Evolutionary conservation across 2,329 filamentous ascomycete species (phyloP).

Genomic region (Epichloe coenophiala): DNA sequence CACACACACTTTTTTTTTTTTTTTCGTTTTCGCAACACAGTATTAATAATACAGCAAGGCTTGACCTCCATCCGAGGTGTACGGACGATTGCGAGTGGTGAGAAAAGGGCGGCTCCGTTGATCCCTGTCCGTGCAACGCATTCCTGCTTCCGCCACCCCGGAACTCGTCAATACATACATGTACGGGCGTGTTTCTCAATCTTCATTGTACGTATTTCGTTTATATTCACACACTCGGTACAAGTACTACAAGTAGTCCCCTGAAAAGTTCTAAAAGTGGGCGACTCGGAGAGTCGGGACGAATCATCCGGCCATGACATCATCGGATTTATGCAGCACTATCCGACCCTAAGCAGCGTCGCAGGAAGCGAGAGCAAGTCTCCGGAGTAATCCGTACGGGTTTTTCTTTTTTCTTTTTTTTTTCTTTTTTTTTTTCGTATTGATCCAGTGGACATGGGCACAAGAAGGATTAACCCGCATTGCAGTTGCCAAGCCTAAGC

Average conservation of each 20-base stretch:
- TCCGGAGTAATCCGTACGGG: background rate
- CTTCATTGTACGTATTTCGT: too few species aligned
- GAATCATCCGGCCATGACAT: too few species aligned
- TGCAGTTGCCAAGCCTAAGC: background rate
- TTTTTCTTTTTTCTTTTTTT: background rate
- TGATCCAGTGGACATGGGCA: background rate
- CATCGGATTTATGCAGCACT: too few species aligned
- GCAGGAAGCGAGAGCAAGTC: background rate
- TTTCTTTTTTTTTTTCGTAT: background rate
- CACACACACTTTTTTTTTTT: too few species aligned
- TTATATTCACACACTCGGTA: too few species aligned
- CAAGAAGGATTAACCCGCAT: background rate
- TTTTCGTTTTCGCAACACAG: too few species aligned
- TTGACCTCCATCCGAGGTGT: background rate
- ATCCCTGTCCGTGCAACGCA: background rate
- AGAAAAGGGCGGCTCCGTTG: background rate
- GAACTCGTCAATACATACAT: conserved; percentile 1
- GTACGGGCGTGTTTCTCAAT: too few species aligned
- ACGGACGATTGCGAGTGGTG: background rate
- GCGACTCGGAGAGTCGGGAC: too few species aligned
- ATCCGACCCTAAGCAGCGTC: too few species aligned
- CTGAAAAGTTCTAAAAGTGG: too few species aligned
- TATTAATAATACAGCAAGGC: too few species aligned
- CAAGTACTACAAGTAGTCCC: too few species aligned
- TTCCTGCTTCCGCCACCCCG: conserved; percentile 2